These are phyloP conservation scores for Xerocomus nothofagi DNA, from an alignment of 1,284 basidiomycete genomes.

Conservation along the genomic window DNA sequence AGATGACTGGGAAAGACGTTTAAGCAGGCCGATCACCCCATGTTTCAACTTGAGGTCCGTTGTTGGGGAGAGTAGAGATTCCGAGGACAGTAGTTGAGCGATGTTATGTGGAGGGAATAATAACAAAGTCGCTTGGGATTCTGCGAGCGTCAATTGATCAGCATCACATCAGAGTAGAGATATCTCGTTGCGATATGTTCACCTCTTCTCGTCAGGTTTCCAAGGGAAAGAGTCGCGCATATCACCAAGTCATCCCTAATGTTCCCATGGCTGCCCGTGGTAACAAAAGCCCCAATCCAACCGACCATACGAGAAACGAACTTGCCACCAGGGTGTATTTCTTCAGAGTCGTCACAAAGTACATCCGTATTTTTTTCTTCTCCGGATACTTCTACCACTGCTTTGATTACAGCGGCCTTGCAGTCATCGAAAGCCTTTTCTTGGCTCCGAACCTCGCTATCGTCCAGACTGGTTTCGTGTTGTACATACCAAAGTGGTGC, in stretches of 20 bases:
- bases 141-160: slow-evolving; percentile 39
- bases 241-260: slow-evolving; percentile 76
- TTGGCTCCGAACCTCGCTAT: slow-evolving; percentile 50
- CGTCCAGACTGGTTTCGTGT: slow-evolving; percentile 38
- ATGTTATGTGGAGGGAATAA: slow-evolving; percentile 54
- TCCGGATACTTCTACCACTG: slow-evolving; percentile 81
- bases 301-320: slow-evolving; percentile 73
- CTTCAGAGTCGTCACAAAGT: slow-evolving; percentile 67
- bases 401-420: slow-evolving; percentile 83
- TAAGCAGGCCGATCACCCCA: slow-evolving; percentile 78
- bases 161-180: background rate
- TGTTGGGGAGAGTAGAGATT: slow-evolving; percentile 47
- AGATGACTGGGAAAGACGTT: slow-evolving; percentile 79
- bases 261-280: slow-evolving; percentile 27
- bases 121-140: slow-evolving; percentile 63
- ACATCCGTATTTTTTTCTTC: slow-evolving; percentile 78
- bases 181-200: slow-evolving; percentile 21
- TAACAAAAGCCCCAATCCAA: slow-evolving; percentile 69
- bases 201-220: slow-evolving; percentile 82
- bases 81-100: slow-evolving; percentile 51
- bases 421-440: slow-evolving; percentile 75
- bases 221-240: slow-evolving; percentile 79
- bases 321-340: slow-evolving; percentile 58
- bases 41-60: slow-evolving; percentile 84
- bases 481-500: slow-evolving; percentile 59